These are phyloP conservation scores for Trifolium dubium DNA, from an alignment of 306 rosid species.

Conservation along the genomic window DNA sequence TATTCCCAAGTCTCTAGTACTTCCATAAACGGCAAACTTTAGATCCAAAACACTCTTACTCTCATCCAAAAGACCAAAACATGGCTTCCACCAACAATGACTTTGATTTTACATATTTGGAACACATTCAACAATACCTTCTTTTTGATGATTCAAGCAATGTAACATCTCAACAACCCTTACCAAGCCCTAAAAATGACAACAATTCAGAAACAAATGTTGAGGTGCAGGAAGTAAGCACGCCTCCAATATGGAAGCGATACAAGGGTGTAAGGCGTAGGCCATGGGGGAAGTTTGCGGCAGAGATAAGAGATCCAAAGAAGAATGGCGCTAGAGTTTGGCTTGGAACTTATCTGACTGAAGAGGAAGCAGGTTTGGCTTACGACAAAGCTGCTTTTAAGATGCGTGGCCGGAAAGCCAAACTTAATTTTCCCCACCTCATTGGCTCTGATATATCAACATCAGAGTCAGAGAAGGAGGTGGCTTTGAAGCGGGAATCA, in stretches of 20 bases:
- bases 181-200: constrained; percentile 1
- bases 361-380: constrained; percentile 66
- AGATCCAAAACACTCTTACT: background rate
- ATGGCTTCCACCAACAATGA: constrained; percentile 34
- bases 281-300: constrained; percentile 73
- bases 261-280: constrained; percentile 66
- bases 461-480: background rate
- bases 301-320: constrained; percentile 54
- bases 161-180: background rate
- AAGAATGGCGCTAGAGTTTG: constrained; percentile 61
- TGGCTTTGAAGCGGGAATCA: background rate
- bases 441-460: background rate
- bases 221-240: background rate
- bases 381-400: constrained; percentile 72
- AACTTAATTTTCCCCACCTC: constrained; percentile 68
- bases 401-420: constrained; percentile 67
- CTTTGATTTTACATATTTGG: constrained; percentile 20
- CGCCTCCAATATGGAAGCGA: constrained; percentile 41
- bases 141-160: constrained; percentile 33
- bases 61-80: background rate
- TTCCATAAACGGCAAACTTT: constrained; percentile 2
- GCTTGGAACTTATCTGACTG: constrained; percentile 68
- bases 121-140: constrained; percentile 38
- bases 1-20: background rate
- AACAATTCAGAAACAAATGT: background rate